A percentile compares a stretch with the other conserved stretches of the same genome.
Evolutionary conservation across 176 grass and related monocot genomes (phyloP).

Genomic region (Hyparrhenia diplandra): DNA sequence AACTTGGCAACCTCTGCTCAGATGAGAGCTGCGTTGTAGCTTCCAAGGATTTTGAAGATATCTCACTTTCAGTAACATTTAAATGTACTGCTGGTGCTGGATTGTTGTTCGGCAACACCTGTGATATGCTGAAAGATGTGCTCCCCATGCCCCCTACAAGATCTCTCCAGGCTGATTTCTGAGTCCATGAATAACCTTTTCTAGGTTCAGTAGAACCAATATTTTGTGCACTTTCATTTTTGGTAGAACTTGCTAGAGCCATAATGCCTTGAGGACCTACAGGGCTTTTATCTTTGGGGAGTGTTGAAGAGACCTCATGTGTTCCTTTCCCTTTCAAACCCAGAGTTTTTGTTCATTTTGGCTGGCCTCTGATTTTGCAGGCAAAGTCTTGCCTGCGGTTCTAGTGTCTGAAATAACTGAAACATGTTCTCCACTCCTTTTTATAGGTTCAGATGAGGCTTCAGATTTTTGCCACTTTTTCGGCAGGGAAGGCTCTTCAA

Average conservation of each 20-base stretch:
- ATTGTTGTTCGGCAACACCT: slow-evolving; percentile 42
- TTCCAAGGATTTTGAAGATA: slow-evolving; percentile 4
- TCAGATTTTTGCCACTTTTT: slow-evolving; percentile 43
- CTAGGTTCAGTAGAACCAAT: slow-evolving; percentile 20
- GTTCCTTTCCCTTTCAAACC: slow-evolving; percentile 18
- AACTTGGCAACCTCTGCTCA: background rate
- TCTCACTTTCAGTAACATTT: slow-evolving; percentile 4
- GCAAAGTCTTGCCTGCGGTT: slow-evolving; percentile 13
- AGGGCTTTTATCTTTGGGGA: slow-evolving; percentile 29
- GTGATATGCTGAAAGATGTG: slow-evolving; percentile 61
- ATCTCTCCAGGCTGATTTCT: slow-evolving; percentile 88
- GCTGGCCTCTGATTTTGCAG: background rate
- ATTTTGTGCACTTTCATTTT: slow-evolving; percentile 33
- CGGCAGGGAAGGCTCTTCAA: slow-evolving; percentile 11
- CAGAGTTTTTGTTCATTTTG: background rate
- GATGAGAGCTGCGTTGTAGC: background rate
- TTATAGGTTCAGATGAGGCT: slow-evolving; percentile 17
- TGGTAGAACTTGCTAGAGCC: slow-evolving; percentile 13
- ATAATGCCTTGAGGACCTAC: slow-evolving; percentile 8
- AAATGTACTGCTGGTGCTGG: slow-evolving; percentile 7
- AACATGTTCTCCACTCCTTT: slow-evolving; percentile 35
- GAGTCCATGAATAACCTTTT: slow-evolving; percentile 57
- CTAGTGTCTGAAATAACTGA: slow-evolving; percentile 14
- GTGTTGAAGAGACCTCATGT: slow-evolving; percentile 38
- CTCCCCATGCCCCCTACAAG: slow-evolving; percentile 52